A percentile compares a stretch with the other conserved stretches of the same genome.
Evolutionary conservation across 2,329 filamentous ascomycete species (phyloP).

Genomic region (Xylaria sp.): DNA sequence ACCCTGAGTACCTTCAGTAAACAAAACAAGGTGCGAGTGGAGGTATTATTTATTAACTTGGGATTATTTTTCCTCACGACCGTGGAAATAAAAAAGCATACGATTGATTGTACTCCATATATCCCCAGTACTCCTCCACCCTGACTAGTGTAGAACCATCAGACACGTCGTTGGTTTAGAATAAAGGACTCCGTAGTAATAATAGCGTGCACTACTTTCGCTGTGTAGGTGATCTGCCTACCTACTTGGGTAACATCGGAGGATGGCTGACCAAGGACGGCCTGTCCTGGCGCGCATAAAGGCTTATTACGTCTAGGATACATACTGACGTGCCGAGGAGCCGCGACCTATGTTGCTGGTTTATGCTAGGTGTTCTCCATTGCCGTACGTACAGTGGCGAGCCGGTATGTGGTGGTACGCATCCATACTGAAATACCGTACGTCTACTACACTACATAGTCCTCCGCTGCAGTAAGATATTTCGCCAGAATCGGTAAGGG

Average conservation of each 20-base stretch:
- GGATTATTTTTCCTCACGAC: slow-evolving; percentile 6
- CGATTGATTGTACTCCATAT: slow-evolving; percentile 18
- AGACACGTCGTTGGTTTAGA: slow-evolving; percentile 23
- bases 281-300: slow-evolving; percentile 29
- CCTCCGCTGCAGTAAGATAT: slow-evolving; percentile 26
- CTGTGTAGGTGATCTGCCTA: slow-evolving; percentile 1
- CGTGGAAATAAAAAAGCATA: slow-evolving; percentile 21
- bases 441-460: too few relatives aligned
- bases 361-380: neutral
- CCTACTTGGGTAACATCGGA: slow-evolving; percentile 24
- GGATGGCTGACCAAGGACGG: slow-evolving; percentile 25
- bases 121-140: slow-evolving; percentile 22
- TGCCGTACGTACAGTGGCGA: neutral
- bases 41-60: slow-evolving; percentile 8
- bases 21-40: slow-evolving; percentile 11
- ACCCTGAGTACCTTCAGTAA: neutral
- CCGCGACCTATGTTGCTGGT: neutral
- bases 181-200: too few relatives aligned
- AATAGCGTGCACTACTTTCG: too few relatives aligned
- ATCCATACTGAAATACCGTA: neutral
- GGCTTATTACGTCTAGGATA: slow-evolving; percentile 26
- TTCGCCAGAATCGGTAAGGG: slow-evolving; percentile 5
- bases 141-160: slow-evolving; percentile 12
- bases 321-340: slow-evolving; percentile 15
- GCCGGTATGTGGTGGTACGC: neutral